Evolutionary conservation across 257 asterid genomes (phyloP).

Genomic region (Nemophila menziesii): DNA sequence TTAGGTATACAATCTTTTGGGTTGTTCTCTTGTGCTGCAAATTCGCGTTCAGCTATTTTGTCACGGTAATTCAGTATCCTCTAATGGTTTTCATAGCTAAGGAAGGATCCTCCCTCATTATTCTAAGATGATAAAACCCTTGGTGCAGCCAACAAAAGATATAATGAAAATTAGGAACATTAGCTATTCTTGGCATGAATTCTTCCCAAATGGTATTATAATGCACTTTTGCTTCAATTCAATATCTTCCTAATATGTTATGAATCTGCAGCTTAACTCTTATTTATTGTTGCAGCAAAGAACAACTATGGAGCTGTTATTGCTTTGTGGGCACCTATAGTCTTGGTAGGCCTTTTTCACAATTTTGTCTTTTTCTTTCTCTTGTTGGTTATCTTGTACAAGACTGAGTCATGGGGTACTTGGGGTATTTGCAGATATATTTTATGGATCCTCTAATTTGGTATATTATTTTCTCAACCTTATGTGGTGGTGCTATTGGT

Average conservation of each 20-base stretch:
- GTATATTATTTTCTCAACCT: conserved; percentile 79
- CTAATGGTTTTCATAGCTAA: conserved; percentile 1
- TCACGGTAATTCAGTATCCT: conserved; percentile 51
- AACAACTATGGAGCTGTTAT: conserved; percentile 56
- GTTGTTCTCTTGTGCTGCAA: conserved; percentile 67
- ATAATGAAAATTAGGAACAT: conserved; percentile 58
- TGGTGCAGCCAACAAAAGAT: conserved; percentile 72
- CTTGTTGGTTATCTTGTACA: too few relatives aligned
- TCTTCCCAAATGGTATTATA: conserved; percentile 80
- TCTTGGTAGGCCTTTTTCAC: conserved; percentile 49
- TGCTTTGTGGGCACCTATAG: conserved; percentile 77
- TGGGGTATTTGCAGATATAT: too few relatives aligned
- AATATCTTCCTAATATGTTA: too few relatives aligned
- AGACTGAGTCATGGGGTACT: too few relatives aligned
- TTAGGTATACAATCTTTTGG: conserved; percentile 93
- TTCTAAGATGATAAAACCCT: conserved; percentile 57
- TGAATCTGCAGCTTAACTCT: conserved; percentile 12
- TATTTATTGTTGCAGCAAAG: conserved; percentile 43
- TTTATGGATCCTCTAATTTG: conserved; percentile 96
- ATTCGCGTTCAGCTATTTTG: conserved; percentile 63
- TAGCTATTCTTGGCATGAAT: conserved; percentile 88
- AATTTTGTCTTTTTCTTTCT: conserved; percentile 8
- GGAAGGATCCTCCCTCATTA: neutral
- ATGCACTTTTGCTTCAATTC: conserved; percentile 8
- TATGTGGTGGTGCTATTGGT: conserved; percentile 85